Evolutionary conservation across 352 stramenopile species (phyloP).

Genomic region (Phytophthora cactorum): DNA sequence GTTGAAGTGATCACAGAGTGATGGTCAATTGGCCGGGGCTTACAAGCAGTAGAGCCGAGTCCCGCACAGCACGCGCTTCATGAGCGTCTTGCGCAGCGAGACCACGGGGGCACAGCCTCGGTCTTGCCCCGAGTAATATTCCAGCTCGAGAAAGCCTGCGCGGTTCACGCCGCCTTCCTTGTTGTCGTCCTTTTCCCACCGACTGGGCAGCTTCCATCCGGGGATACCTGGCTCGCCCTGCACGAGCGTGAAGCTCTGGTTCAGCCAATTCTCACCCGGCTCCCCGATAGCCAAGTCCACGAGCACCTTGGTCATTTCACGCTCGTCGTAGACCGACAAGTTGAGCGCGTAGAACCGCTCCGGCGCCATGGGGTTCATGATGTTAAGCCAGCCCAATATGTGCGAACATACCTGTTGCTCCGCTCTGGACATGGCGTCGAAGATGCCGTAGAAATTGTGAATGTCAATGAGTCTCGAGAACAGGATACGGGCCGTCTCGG

Average conservation of each 20-base stretch:
- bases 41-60: constrained; percentile 75
- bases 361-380: constrained; percentile 78
- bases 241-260: constrained; percentile 69
- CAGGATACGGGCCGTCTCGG: constrained; percentile 75
- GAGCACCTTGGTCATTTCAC: constrained; percentile 82
- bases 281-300: constrained; percentile 82
- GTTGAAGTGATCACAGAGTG: neutral
- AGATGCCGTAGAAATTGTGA: constrained; percentile 67
- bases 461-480: constrained; percentile 82
- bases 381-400: constrained; percentile 78
- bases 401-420: constrained; percentile 60
- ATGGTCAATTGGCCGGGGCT: neutral
- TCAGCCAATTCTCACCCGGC: constrained; percentile 86
- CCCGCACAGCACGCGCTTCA: constrained; percentile 66
- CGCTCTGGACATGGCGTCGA: constrained; percentile 48
- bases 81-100: constrained; percentile 62
- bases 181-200: constrained; percentile 82
- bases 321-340: constrained; percentile 73
- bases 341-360: constrained; percentile 77
- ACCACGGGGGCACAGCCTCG: constrained; percentile 64
- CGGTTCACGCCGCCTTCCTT: constrained; percentile 75
- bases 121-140: constrained; percentile 79
- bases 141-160: constrained; percentile 66
- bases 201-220: constrained; percentile 79
- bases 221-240: constrained; percentile 66